Evolutionary conservation across 257 asterid genomes (phyloP).

Genomic region (Apocynum venetum): DNA sequence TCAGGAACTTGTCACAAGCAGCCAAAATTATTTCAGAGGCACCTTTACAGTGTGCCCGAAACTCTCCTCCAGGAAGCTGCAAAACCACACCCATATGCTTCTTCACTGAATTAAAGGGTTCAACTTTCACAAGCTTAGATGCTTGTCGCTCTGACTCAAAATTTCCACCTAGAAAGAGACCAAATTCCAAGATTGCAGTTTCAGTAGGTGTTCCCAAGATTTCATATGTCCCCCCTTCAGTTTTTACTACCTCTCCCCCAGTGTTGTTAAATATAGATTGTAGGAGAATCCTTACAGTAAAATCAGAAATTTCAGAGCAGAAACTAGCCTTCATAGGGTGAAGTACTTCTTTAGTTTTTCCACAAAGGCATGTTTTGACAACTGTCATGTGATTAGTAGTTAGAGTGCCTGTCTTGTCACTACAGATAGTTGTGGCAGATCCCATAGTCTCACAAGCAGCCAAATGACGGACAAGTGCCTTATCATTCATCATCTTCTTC

Average conservation of each 20-base stretch:
- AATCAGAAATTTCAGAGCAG: slow-evolving; percentile 52
- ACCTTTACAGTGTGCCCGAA: slow-evolving; percentile 84
- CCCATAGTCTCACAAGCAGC: slow-evolving; percentile 99
- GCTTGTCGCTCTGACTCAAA: slow-evolving; percentile 47
- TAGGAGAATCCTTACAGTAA: slow-evolving; percentile 40
- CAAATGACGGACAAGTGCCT: slow-evolving; percentile 83
- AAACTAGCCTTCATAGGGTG: slow-evolving; percentile 36
- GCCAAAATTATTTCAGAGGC: slow-evolving; percentile 82
- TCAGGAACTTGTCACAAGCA: slow-evolving; percentile 65
- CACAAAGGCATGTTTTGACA: slow-evolving; percentile 66
- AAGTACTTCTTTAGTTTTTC: slow-evolving; percentile 42
- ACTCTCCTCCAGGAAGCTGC: slow-evolving; percentile 55
- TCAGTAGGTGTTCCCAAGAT: slow-evolving; percentile 86
- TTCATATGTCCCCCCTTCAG: slow-evolving; percentile 49
- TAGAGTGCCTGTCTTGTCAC: slow-evolving; percentile 93
- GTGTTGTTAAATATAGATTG: slow-evolving; percentile 76
- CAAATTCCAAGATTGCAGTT: slow-evolving; percentile 78
- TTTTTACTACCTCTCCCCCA: slow-evolving; percentile 73
- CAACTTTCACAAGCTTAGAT: slow-evolving; percentile 64
- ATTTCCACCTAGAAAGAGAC: slow-evolving; percentile 74
- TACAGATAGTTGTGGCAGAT: slow-evolving; percentile 86
- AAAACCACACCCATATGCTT: slow-evolving; percentile 83
- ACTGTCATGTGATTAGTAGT: slow-evolving; percentile 88
- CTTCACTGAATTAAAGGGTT: slow-evolving; percentile 80
- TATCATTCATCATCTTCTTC: slow-evolving; percentile 97